Evolutionary conservation across 2,329 filamentous ascomycete genomes (phyloP).

Genomic region (Fusarium ramigenum): DNA sequence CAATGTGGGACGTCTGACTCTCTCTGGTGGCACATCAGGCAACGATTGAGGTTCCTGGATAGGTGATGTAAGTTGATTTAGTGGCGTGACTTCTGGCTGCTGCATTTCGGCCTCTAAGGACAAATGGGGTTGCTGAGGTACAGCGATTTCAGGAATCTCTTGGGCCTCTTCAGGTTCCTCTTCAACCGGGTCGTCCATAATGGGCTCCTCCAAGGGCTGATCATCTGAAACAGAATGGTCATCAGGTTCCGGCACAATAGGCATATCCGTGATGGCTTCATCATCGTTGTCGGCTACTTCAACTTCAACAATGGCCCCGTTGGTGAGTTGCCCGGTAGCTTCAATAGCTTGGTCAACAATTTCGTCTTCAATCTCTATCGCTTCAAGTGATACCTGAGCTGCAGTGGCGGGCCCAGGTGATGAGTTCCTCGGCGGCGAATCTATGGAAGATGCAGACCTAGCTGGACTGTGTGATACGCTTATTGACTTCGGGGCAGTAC

Average conservation of each 20-base stretch:
- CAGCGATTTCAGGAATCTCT: conserved; percentile 10
- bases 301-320: conserved; percentile 9
- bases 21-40: conserved; percentile 44
- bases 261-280: conserved; percentile 13
- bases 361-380: conserved; percentile 31
- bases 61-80: conserved; percentile 52
- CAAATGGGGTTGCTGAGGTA: conserved; percentile 17
- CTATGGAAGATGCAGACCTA: conserved; percentile 7
- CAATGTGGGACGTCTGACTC: conserved; percentile 55
- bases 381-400: conserved; percentile 2
- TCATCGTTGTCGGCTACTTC: conserved; percentile 2
- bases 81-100: conserved; percentile 47
- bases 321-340: neutral
- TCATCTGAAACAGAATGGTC: conserved; percentile 1
- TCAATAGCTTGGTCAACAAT: neutral
- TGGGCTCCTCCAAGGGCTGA: conserved; percentile 17
- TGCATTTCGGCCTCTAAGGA: conserved; percentile 20
- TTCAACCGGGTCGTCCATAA: conserved; percentile 14
- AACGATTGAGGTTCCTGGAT: conserved; percentile 47
- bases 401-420: conserved; percentile 1
- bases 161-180: conserved; percentile 19
- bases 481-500: conserved; percentile 34
- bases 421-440: neutral
- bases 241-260: conserved; percentile 7
- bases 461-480: conserved; percentile 17